Base-by-base conservation (phyloP, 768 basidiomycete genomes). In the Kwoniella bestiolae region DNA sequence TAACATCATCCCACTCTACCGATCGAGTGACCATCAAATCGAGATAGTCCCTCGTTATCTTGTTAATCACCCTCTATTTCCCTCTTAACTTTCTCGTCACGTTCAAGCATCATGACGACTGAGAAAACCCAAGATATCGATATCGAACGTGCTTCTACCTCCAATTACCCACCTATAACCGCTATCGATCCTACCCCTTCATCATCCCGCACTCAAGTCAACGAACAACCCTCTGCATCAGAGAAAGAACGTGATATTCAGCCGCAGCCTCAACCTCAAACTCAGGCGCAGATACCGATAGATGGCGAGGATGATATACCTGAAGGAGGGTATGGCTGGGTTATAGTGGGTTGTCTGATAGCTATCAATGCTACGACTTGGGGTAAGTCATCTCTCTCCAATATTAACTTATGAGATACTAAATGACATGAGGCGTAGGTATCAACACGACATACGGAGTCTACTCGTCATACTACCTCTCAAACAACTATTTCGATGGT, bases 281-380 rank as follows among this genome's bases (percentile, higher is more conserved):
- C 12, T 7, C 25, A 52, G 18, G 25, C 51, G 16, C 26, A 31
- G 5, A 29, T 28, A 28, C 25, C 31, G 26, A 32, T 29, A n/a
- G 56, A 46, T 41, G 46, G 41, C n/a, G 65, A 63, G 38, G 71
- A 72, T 56, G 52, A 45, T 5, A 63, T 62, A 8, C 80, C 80
- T 5, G 80, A 81, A 65, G 80, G 80, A 26, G 80, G 80, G n/a
- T 81, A 80, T 65, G 80, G 80, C 4, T 81, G 81, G 81, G 79
- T 82, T 44, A 67, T 82, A 26, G 71, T 71, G 6, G 63, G 55
- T 1, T 80, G 76, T 65, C 25, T 79, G 12, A 68, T 77, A 47
- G 65, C 60, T 51, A 55, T 67, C 9, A 77, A 73, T 50, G 74
- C 75, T 28, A 74, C 73, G 3, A 78, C 74, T 38, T 79, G 70